A percentile compares a stretch with the other conserved stretches of the same genome.
Evolutionary conservation across 805 yeast species (phyloP).

Genomic region (Schwanniomyces occidentalis): DNA sequence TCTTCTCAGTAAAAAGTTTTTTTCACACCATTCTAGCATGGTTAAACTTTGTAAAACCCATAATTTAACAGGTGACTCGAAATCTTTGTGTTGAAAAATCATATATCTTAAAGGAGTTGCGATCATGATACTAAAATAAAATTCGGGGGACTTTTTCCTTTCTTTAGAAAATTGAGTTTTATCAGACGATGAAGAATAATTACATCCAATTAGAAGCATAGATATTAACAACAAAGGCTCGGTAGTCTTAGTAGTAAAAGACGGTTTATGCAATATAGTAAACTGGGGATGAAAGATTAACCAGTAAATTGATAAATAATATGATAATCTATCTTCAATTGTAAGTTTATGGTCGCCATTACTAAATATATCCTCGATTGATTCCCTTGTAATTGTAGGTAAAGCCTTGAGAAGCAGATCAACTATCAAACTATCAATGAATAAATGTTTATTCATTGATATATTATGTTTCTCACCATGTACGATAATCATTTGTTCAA

Average conservation of each 20-base stretch:
- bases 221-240: slow-evolving; percentile 53
- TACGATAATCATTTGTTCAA: slow-evolving; percentile 13
- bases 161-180: slow-evolving; percentile 1
- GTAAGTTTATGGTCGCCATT: slow-evolving; percentile 19
- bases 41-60: slow-evolving; percentile 78
- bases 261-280: slow-evolving; percentile 58
- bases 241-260: slow-evolving; percentile 49
- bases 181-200: slow-evolving; percentile 24
- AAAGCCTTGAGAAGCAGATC: slow-evolving; percentile 34
- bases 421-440: slow-evolving; percentile 36
- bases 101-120: slow-evolving; percentile 66
- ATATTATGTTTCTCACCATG: slow-evolving; percentile 25
- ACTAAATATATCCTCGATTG: slow-evolving; percentile 26
- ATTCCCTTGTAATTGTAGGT: slow-evolving; percentile 22
- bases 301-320: slow-evolving; percentile 51
- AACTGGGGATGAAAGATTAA: slow-evolving; percentile 57
- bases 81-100: slow-evolving; percentile 68
- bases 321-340: slow-evolving; percentile 35
- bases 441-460: slow-evolving; percentile 33
- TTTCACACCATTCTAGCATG: slow-evolving; percentile 77
- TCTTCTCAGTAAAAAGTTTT: slow-evolving; percentile 63
- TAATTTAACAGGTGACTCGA: slow-evolving; percentile 71
- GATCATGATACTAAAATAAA: slow-evolving; percentile 45
- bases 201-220: slow-evolving; percentile 60
- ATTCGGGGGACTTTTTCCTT: slow-evolving; percentile 29